Percentiles rank a stretch among this genome's conserved stretches.
Conservation (phyloP, 345 rosid species). For the Camelina neglecta region DNA sequence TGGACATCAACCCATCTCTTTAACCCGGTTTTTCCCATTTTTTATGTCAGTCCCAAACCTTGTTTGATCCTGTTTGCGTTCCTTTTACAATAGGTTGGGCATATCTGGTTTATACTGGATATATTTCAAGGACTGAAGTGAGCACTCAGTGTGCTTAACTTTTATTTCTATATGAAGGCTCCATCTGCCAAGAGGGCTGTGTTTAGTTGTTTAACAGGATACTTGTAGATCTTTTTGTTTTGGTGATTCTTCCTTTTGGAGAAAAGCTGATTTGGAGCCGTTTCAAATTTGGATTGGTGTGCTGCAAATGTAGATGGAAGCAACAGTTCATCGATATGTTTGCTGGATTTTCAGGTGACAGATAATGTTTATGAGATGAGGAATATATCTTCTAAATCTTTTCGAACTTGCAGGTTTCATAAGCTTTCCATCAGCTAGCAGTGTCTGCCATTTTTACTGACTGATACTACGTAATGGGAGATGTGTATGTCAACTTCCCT, state of each 20-base stretch:
- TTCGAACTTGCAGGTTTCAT: constrained; percentile 62
- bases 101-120: constrained; percentile 57
- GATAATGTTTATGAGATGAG: constrained; percentile 35
- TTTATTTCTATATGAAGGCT: constrained; percentile 55
- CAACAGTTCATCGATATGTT: constrained; percentile 66
- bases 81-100: constrained; percentile 75
- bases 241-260: constrained; percentile 66
- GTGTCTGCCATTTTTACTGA: constrained; percentile 39
- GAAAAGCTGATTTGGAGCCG: constrained; percentile 68
- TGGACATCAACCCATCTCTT: constrained; percentile 51
- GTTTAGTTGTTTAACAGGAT: constrained; percentile 46
- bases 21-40: constrained; percentile 42
- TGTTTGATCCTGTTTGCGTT: constrained; percentile 70
- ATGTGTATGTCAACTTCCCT: constrained; percentile 27
- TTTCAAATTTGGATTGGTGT: constrained; percentile 59
- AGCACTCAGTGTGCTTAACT: constrained; percentile 52
- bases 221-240: constrained; percentile 54
- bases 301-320: constrained; percentile 70
- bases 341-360: constrained; percentile 63
- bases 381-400: constrained; percentile 52
- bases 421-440: constrained; percentile 50
- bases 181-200: constrained; percentile 57
- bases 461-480: constrained; percentile 52
- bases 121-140: constrained; percentile 62
- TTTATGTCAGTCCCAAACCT: constrained; percentile 46